Conservation (phyloP, 2,329 filamentous ascomycete species). For the Spiromastix sp. region DNA sequence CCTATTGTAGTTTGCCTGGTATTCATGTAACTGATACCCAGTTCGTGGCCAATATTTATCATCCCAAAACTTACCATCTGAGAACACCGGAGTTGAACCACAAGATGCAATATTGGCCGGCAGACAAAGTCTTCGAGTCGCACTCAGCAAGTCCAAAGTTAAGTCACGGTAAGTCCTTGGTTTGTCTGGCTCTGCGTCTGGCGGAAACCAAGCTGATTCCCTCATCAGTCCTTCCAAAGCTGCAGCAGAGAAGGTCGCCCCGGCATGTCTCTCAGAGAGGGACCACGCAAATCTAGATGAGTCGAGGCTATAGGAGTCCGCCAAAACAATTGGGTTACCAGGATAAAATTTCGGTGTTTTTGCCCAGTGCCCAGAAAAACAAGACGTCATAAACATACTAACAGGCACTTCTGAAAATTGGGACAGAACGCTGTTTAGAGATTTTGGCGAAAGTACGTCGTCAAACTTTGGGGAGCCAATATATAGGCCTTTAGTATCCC, state of each 20-base stretch:
- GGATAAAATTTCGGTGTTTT: neutral
- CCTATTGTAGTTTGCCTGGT: neutral
- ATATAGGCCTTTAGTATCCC: neutral
- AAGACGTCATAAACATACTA: neutral
- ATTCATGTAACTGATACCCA: neutral
- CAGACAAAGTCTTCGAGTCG: neutral
- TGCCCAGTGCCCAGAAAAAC: neutral
- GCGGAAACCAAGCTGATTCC: neutral
- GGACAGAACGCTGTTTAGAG: neutral
- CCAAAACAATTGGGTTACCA: too few species aligned
- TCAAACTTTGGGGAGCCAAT: neutral
- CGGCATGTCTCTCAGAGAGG: neutral
- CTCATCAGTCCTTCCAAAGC: neutral
- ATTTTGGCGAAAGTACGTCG: neutral
- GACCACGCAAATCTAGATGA: neutral
- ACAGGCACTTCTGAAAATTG: neutral
- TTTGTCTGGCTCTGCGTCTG: neutral
- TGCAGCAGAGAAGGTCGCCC: neutral
- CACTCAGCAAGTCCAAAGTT: neutral
- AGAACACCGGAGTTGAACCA: conserved; percentile 1
- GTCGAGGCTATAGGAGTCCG: too few species aligned
- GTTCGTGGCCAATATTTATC: neutral
- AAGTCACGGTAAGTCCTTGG: neutral
- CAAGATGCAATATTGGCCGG: neutral
- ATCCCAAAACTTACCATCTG: neutral